Evolutionary conservation across 768 basidiomycete genomes (phyloP).

Genomic region (Xerocomellus dryophilus): DNA sequence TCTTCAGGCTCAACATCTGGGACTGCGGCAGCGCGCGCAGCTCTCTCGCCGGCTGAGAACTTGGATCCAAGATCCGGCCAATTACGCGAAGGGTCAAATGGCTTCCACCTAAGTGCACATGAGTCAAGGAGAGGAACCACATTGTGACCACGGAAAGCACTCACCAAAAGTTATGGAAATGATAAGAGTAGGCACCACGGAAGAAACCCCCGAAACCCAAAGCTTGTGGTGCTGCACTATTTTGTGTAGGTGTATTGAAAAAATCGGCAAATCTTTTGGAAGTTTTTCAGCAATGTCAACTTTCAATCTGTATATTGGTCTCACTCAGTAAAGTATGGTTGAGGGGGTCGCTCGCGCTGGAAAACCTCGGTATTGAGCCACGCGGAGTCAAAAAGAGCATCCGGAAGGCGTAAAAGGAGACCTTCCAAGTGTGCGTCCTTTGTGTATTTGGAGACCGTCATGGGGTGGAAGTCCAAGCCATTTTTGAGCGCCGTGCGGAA

Average conservation of each 20-base stretch:
- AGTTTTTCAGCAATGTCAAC: neutral
- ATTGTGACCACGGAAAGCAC: conserved; percentile 18
- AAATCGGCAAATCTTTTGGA: conserved; percentile 75
- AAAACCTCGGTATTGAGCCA: conserved; percentile 94
- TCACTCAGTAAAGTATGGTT: conserved; percentile 89
- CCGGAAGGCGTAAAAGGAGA: conserved; percentile 83
- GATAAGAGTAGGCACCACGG: conserved; percentile 92
- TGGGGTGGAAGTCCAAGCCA: conserved; percentile 93
- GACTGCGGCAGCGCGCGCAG: conserved; percentile 48
- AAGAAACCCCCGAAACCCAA: conserved; percentile 96
- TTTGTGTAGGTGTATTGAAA: conserved; percentile 73
- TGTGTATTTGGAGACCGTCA: conserved; percentile 88
- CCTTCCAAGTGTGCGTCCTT: conserved; percentile 86
- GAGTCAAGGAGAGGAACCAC: neutral
- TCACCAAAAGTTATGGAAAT: conserved; percentile 93
- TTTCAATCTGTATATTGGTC: conserved; percentile 9
- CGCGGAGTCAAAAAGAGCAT: conserved; percentile 94
- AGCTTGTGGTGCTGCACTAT: conserved; percentile 79
- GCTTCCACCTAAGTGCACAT: conserved; percentile 74
- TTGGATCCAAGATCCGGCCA: conserved; percentile 89
- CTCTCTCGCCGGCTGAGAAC: conserved; percentile 73
- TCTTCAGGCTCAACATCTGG: conserved; percentile 34
- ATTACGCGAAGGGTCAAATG: conserved; percentile 90
- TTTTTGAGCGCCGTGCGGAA: conserved; percentile 95
- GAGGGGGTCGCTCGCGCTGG: conserved; percentile 89